Base-by-base conservation (phyloP, 2,329 filamentous ascomycete species). In the Monosporascus sp. region DNA sequence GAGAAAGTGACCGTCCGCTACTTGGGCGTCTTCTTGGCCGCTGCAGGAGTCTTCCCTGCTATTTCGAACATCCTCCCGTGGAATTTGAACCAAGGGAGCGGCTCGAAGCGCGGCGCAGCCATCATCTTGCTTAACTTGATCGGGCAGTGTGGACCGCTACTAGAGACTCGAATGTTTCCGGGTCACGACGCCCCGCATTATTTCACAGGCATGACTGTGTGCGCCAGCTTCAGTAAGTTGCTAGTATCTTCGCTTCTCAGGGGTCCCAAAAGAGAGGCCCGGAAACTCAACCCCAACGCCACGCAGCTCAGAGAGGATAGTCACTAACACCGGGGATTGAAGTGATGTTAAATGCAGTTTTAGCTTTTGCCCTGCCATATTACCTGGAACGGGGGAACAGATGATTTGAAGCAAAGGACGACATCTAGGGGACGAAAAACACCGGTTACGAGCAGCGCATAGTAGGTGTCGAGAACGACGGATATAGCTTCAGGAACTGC, bases 61-160 rank as follows among this genome's bases (percentile, higher is more conserved):
- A 87, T 90, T 57, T 80, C 81, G 1, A 85, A 89, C 60, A 84
- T 87, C 22, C 73, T 90, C 17, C 84, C 86, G 0, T 90, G 87
- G 87, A 66, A 64, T 17, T 69, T 85, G 36, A 84, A 89, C 65
- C 85, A 88, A 67, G 85, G 85, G 16, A 82, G 76, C 38, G 85
- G 87, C 63, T 85, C 83, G 1, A 80, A 84, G 53, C 76, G 84
- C 17, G 86, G 86, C 16, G 79, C 81, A 19, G 82, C 82, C 6
- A 83, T 88, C 49, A 79, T 83, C 2, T 69, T 88, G 36, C 68
- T 87, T 51, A 86, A 86, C 59, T 59, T 84, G 11, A 53, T 70
- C 22, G 85, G 85, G 1, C 85, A 85, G 65, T 83, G 80, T 56
- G 83, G 83, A 0, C 83, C 84, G 2, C 69, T 87, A 16, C 66